Base-by-base conservation (phyloP, 2,329 filamentous ascomycete genomes). In the Diplodia scrobiculata region DNA sequence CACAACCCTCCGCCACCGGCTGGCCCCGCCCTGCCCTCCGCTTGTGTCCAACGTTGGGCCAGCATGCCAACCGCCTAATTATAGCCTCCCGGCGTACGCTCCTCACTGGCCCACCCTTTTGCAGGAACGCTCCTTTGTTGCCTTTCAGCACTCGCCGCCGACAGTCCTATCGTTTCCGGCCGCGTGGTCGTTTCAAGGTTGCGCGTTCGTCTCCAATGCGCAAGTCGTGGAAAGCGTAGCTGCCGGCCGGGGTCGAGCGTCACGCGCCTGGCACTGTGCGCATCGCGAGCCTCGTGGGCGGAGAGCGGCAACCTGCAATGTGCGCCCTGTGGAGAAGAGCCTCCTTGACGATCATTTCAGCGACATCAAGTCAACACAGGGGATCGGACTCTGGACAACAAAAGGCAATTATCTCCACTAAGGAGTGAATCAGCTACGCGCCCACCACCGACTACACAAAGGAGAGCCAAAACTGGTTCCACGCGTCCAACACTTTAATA, bases 351-450 rank as follows among this genome's bases (percentile, higher is more conserved):
- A 60, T 60, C 58, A 25, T 62, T 48, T 27, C 17, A 51, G 25
- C 21, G 21, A 41, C 34, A 32, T 27, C 36, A 58, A 36, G 2
- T 10, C 36, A 27, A 17, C n/a, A 45, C 34, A 45, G 17, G 25
- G 17, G 32, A 52, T 9, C 60, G 34, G 9, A 19, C 14, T 32
- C 3, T 41, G 47, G 7, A 38, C 60, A 32, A 53, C 60, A 53
- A 63, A 63, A 63, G 48, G 34, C 47, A 63, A 63, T 63, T 63
- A 63, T 63, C 47, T 63, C 60, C 60, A 63, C 29, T 53, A 53
- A 53, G 60, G 60, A 63, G 48, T 48, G 60, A 50, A 63, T 63
- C 47, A 63, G 53, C 60, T 63, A 45, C 48, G 52, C 48, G 32
- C 60, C 60, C 38, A 36, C 38, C 48, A 36, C 60, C 52, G 47